Conservation (phyloP, 306 rosid genomes). For the Coriaria nepalensis region DNA sequence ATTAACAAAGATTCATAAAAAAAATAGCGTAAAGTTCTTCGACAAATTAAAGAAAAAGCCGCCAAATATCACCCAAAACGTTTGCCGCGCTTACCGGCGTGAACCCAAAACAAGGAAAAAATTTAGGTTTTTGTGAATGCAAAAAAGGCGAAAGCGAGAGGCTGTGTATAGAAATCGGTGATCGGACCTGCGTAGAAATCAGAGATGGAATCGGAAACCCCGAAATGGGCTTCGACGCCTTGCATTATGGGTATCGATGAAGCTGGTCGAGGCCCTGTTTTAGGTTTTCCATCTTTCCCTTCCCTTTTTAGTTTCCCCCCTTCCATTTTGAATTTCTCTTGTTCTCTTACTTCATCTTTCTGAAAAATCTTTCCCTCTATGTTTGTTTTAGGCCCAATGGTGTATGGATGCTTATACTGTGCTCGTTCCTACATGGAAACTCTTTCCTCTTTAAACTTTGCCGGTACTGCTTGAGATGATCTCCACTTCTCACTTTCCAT, state of each 20-base stretch:
- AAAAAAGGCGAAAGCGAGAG: too few species aligned
- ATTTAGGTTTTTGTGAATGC: too few species aligned
- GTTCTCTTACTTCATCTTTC: background rate
- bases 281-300: constrained; percentile 27
- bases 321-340: background rate
- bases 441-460: constrained; percentile 66
- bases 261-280: constrained; percentile 96
- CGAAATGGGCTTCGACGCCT: constrained; percentile 58
- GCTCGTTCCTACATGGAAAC: constrained; percentile 52
- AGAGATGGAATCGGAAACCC: constrained; percentile 34
- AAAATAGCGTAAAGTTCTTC: too few species aligned
- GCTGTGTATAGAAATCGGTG: too few species aligned
- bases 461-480: constrained; percentile 28
- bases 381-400: constrained; percentile 62
- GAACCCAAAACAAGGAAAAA: too few species aligned
- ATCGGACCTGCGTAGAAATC: background rate
- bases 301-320: background rate
- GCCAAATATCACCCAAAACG: too few species aligned
- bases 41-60: too few species aligned
- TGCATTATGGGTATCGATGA: constrained; percentile 90
- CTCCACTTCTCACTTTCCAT: background rate
- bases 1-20: too few species aligned
- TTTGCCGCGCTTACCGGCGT: too few species aligned
- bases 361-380: background rate
- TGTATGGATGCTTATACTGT: constrained; percentile 72